Conservation (phyloP, 2,329 filamentous ascomycete species). For the Stagonosporopsis chrysanthemi region DNA sequence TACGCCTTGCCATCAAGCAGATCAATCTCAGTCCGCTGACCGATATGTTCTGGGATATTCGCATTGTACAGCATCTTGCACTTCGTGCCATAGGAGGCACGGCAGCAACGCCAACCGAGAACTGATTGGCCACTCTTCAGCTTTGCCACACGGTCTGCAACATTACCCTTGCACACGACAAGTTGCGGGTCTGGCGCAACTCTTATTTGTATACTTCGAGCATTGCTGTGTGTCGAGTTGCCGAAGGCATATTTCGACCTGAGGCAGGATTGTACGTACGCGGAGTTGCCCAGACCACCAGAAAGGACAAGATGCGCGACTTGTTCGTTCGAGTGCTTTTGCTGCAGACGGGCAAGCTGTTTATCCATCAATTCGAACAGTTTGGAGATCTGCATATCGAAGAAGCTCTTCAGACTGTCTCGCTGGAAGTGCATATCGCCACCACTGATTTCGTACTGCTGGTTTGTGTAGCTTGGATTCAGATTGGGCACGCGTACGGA, state of each 20-base stretch:
- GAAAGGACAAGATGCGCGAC: constrained; percentile 48
- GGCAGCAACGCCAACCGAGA: constrained; percentile 51
- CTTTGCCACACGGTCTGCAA: constrained; percentile 61
- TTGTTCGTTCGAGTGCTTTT: constrained; percentile 40
- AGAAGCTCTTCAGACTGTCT: constrained; percentile 31
- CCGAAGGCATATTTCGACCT: constrained; percentile 43
- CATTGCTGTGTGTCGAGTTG: constrained; percentile 24
- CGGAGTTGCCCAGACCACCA: constrained; percentile 53
- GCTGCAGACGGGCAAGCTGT: constrained; percentile 31
- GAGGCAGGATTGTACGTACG: constrained; percentile 51
- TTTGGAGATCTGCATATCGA: constrained; percentile 30
- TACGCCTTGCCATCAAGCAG: constrained; percentile 46
- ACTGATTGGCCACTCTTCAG: constrained; percentile 50
- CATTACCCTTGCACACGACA: constrained; percentile 62
- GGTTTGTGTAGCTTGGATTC: constrained; percentile 23
- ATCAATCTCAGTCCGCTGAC: constrained; percentile 37
- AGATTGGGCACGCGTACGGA: constrained; percentile 42
- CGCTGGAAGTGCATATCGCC: constrained; percentile 35
- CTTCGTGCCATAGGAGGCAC: constrained; percentile 48
- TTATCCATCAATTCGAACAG: constrained; percentile 44
- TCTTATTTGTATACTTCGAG: constrained; percentile 22
- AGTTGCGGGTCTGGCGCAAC: constrained; percentile 61
- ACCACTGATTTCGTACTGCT: constrained; percentile 24
- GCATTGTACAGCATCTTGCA: constrained; percentile 50
- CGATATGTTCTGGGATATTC: constrained; percentile 42